Conservation (phyloP, 306 rosid species). For the Lotus japonicus region DNA sequence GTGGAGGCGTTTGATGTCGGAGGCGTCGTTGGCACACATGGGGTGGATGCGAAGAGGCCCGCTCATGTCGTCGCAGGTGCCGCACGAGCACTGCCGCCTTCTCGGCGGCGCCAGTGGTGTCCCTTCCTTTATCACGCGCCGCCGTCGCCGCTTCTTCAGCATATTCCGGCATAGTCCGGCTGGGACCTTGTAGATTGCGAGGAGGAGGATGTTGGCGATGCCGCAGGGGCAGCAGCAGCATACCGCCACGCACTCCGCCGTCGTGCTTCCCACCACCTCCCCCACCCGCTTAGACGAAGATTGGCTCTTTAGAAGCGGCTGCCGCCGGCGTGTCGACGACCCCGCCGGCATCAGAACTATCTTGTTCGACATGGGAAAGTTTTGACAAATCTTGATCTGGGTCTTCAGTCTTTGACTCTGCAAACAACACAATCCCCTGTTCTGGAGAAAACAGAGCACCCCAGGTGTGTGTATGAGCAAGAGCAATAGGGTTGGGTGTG, state of each 20-base stretch:
- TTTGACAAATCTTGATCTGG: not conserved
- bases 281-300: constrained; percentile 26
- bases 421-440: not conserved
- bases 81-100: constrained; percentile 18
- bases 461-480: too few species aligned
- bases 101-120: constrained; percentile 4
- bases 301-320: constrained; percentile 22
- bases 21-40: not conserved
- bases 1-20: constrained; percentile 9
- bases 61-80: constrained; percentile 34
- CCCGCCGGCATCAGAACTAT: constrained; percentile 26
- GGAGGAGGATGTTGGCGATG: constrained; percentile 39
- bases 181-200: constrained; percentile 72
- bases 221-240: constrained; percentile 80
- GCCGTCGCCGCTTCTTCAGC: constrained; percentile 24
- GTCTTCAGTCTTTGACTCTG: not conserved
- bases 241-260: constrained; percentile 85
- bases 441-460: not conserved
- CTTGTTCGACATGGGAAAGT: constrained; percentile 26
- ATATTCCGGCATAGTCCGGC: constrained; percentile 59
- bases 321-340: constrained; percentile 32
- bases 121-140: constrained; percentile 28
- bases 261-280: constrained; percentile 65
- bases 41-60: constrained; percentile 30
- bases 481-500: too few species aligned